These are phyloP conservation scores for Brassica hybrid DNA, from an alignment of 441 rosid genomes.

Conservation along the genomic window DNA sequence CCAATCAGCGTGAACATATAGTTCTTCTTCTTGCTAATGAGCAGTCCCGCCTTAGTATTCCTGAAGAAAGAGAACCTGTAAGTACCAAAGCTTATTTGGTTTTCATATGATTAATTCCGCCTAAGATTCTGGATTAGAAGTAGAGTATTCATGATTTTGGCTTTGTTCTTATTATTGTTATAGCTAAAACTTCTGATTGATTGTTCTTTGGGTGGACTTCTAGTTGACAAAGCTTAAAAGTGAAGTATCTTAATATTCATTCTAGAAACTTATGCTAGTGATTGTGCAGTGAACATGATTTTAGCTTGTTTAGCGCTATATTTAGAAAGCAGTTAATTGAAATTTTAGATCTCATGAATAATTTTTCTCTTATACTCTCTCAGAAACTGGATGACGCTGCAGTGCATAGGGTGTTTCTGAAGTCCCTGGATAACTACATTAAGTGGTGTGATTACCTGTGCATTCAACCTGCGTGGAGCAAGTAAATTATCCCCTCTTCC, in stretches of 20 bases:
- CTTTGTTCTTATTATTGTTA: neutral
- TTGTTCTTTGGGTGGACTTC: conserved; percentile 11
- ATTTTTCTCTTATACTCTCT: conserved; percentile 34
- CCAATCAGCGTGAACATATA: conserved; percentile 95
- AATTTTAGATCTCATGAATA: conserved; percentile 8
- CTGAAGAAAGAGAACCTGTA: conserved; percentile 79
- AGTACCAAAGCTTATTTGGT: conserved; percentile 38
- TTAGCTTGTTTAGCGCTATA: neutral
- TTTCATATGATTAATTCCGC: conserved; percentile 15
- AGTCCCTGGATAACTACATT: conserved; percentile 88
- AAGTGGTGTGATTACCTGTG: conserved; percentile 93
- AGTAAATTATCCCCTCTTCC: conserved; percentile 51
- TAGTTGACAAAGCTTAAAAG: conserved; percentile 1
- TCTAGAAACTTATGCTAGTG: conserved; percentile 18
- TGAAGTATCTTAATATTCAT: conserved; percentile 11
- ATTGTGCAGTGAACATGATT: conserved; percentile 24
- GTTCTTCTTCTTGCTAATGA: conserved; percentile 95
- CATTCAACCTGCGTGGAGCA: conserved; percentile 92
- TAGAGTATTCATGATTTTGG: neutral
- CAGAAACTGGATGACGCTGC: conserved; percentile 88
- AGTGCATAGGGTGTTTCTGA: conserved; percentile 70
- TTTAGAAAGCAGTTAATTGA: conserved; percentile 18
- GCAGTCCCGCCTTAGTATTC: conserved; percentile 83
- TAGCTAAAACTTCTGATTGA: neutral
- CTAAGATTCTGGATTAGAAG: conserved; percentile 7